Base-by-base conservation (phyloP, 2,329 filamentous ascomycete species). In the Chaetothyriales sp. region DNA sequence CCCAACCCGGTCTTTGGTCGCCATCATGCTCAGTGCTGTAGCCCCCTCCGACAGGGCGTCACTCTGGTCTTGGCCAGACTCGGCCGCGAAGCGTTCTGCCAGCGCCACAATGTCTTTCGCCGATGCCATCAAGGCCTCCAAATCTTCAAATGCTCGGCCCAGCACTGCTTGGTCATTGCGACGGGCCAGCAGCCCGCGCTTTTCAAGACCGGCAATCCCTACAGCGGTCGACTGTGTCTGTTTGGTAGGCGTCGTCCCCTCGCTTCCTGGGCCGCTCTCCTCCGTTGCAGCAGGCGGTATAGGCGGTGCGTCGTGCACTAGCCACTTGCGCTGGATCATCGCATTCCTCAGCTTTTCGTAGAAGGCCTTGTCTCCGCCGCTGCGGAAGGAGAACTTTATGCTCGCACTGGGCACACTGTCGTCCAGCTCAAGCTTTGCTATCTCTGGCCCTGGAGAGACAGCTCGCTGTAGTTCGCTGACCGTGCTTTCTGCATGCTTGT, bases 41-140 rank as follows among this genome's bases (percentile, higher is more conserved):
- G 83, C 84, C 1, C 86, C 93, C 62, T 93, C 84, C 1, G 84
- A 86, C 7, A 93, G 74, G 2, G 94, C 72, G 9, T 92, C 86
- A 0, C 78, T 75, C 18, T 72, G 69, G 54, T 77, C 78, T 18
- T 71, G 71, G 2, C 73, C 72, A 0, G 73, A 72, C 62, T 89
- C 84, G 10, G 79, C 74, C 1, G 87, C 81, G 59, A 96, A 90
- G 15, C 81, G 81, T 66, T 96, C 90, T 0, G 92, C 92, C 43
- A 98, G 80, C 4, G 88, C 87, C 48, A 96, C 83, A 47, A 98
- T 87, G 64, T 98, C 87, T 64, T 96, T 95, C 4, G 92, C 92
- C 2, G 90, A 95, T 2, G 89, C 87, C 90, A 96, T 98, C 39
- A 98, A 74, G 2, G 92, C 89, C 64, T 96, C 90, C 0, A 98